Evolutionary conservation across 2,329 filamentous ascomycete species (phyloP).

Genomic region (Xylariaceae sp.): DNA sequence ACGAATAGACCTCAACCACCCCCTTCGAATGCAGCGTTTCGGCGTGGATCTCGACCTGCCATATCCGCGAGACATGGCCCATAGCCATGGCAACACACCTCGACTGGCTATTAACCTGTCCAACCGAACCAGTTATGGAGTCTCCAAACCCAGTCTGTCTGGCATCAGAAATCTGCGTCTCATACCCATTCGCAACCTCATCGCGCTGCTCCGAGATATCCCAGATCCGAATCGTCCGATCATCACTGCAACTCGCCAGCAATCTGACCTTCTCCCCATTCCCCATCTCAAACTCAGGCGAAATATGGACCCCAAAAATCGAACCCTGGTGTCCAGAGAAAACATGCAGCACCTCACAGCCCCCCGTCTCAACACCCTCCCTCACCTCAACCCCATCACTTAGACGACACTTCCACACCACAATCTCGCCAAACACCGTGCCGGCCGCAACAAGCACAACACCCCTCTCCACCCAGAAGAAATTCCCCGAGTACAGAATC

Average conservation of each 20-base stretch:
- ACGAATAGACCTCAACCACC: constrained; percentile 59
- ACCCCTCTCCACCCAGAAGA: constrained; percentile 55
- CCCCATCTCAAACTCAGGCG: constrained; percentile 43
- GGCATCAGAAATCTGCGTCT: constrained; percentile 31
- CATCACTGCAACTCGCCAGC: constrained; percentile 91
- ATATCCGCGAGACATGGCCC: constrained; percentile 86
- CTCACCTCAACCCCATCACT: neutral
- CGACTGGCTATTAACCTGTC: constrained; percentile 29
- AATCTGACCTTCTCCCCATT: constrained; percentile 48
- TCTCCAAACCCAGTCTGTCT: constrained; percentile 61
- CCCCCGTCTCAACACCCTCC: neutral
- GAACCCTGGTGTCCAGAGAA: constrained; percentile 79
- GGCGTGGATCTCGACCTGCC: constrained; percentile 65
- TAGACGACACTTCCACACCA: constrained; percentile 74
- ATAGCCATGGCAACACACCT: constrained; percentile 64
- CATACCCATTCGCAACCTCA: constrained; percentile 26
- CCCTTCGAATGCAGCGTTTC: constrained; percentile 19
- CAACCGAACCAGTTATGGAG: constrained; percentile 29
- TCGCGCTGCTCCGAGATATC: constrained; percentile 58
- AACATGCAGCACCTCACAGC: constrained; percentile 45
- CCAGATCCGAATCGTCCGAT: constrained; percentile 85
- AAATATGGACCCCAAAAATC: constrained; percentile 84
- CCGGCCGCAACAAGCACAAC: constrained; percentile 75
- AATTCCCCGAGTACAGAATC: constrained; percentile 79
- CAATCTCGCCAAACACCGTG: constrained; percentile 89